Evolutionary conservation across 306 rosid genomes (phyloP), one percentile per base, ranked within the genome.

Genomic region (Boehmeria nivea): DNA sequence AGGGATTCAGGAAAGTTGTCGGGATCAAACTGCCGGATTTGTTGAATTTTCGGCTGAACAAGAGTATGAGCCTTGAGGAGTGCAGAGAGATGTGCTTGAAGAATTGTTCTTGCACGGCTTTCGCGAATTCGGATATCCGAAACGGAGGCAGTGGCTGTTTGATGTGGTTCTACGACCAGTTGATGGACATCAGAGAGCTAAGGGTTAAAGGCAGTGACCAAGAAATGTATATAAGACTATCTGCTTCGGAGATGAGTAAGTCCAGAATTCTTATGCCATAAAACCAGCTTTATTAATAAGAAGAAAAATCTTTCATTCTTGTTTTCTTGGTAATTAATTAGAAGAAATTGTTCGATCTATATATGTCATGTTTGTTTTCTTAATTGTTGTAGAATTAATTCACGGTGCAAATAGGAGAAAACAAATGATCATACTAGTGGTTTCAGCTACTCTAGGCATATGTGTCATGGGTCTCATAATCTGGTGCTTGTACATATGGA

Each of bases 21-120:
- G 64, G 43, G 12, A 15, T 73, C 45, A 79, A 75, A 72, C 3
- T 68, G 66, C 78, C 81, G 10, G 79, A 72, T 44, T 68, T 76
- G 42, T 28, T 39, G 19, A 50, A 39, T 10, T 51, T 64, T 63
- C 50, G 48, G 73, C 51, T 50, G 9, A 56, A 75, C 43, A 39
- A 18, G 22, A 72, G 22, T 27, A 57, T 58, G 72, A 25, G 43
- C 39, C 53, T 59, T 3, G 43, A 38, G 38, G 69, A 72, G 20
- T 80, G 79, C 40, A 60, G 19, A 51, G 63, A 15, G 2, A 50
- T 50, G n/a, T 79, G 85, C 55, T 68, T 31, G 53, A 51, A 31
- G 21, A 68, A 52, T 18, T 75, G 79, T 39, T 72, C 76, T n/a
- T 75, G 81, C 46, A 40, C 15, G 2, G 76, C 78, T 21, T 75